phyloP scores from a whole-genome alignment of 202 grass and related monocot genomes.

The Cymbopogon flexuosus region DNA sequence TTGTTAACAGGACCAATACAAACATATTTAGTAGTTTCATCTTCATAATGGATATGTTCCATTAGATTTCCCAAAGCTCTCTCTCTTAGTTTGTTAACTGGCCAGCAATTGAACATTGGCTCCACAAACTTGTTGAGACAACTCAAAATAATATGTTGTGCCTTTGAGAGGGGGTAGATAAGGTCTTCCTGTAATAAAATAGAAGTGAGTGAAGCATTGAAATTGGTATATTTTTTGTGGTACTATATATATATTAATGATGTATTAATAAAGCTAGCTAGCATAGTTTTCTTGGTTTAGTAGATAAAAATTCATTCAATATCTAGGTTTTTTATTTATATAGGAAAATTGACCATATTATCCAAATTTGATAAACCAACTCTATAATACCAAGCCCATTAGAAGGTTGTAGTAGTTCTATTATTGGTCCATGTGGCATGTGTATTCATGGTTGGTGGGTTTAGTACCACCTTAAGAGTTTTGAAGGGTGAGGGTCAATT shows the following conservation, averaged over 20 bases:
- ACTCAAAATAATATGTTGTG: neutral
- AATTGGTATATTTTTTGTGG: too few species aligned
- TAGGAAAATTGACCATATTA: neutral
- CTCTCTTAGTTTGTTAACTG: neutral
- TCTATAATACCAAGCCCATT: too few species aligned
- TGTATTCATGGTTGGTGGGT: too few species aligned
- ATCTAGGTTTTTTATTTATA: neutral
- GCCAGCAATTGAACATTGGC: neutral
- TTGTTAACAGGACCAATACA: neutral
- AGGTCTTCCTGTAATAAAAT: neutral
- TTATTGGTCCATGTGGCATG: too few species aligned
- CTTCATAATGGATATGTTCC: slow-evolving; percentile 29
- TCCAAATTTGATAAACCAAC: too few species aligned
- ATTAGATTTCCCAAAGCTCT: neutral
- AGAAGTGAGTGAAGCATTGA: neutral
- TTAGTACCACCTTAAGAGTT: too few species aligned
- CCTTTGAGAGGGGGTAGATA: neutral
- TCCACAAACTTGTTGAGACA: neutral
- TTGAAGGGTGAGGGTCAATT: too few species aligned
- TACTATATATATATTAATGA: neutral
- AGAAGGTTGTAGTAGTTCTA: too few species aligned
- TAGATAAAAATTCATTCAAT: neutral
- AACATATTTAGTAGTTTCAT: slow-evolving; percentile 12
- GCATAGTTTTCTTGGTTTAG: neutral
- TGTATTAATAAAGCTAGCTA: neutral